Evolutionary conservation across 2,329 filamentous ascomycete genomes (phyloP), one percentile per base, ranked within the genome.

Genomic region (Colletotrichum scovillei): DNA sequence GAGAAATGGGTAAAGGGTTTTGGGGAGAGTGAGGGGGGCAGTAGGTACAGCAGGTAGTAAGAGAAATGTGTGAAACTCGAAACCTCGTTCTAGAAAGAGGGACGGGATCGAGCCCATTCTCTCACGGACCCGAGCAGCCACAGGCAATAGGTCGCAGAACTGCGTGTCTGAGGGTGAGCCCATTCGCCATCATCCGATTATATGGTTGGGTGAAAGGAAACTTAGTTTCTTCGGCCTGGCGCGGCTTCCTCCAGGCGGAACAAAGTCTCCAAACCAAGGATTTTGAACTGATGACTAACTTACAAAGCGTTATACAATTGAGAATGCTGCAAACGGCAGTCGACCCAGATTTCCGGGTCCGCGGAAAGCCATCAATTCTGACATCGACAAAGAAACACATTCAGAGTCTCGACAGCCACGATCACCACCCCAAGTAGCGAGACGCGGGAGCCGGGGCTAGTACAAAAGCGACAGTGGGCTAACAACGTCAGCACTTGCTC

Each of bases 61-160:
- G 24, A 32, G 19, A 42, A 14, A 8, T 14, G 14, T 32, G 16
- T 42, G 46, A 62, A 57, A 62, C 55, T 28, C 8, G 22, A 57
- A 65, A 72, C 67, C 53, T 30, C 65, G 24, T 70, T 70, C 67
- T 42, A 52, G 60, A 57, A 70, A 52, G 60, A n/a, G 26, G 30
- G 30, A 55, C 32, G 53, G 35, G 52, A 28, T 9, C 6, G 6
- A 24, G 19, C 28, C 26, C 16, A 11, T 12, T 46, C 49, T 63
- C 24, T 30, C 46, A 30, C 26, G 32, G 46, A 35, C 42, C 19
- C 7, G 24, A 28, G 24, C 11, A n/a, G 32, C 19, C 12, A 14
- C 38, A 57, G 28, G 46, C 60, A 22, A 42, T 58, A 30, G 56
- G 67, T 11, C 12, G 19, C 19, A 60, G 63, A 46, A 24, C 3